Evolutionary conservation across 2,329 filamentous ascomycete genomes (phyloP).

Genomic region (Endocalyx cinctus): DNA sequence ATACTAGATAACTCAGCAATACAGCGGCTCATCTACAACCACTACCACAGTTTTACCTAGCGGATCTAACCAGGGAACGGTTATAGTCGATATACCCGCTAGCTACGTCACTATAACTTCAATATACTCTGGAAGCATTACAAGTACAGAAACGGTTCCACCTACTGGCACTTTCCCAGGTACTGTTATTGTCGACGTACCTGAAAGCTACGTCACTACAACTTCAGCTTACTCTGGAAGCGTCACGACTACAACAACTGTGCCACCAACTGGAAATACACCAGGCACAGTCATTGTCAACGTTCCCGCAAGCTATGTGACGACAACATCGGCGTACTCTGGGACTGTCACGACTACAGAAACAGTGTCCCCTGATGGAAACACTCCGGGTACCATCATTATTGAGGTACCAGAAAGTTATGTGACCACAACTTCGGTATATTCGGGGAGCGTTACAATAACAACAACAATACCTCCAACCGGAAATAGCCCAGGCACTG

Average conservation of each 20-base stretch:
- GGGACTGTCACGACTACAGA: neutral
- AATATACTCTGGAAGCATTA: neutral
- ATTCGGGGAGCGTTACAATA: neutral
- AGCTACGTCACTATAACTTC: slow-evolving; percentile 2
- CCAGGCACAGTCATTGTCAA: slow-evolving; percentile 4
- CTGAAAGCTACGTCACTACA: slow-evolving; percentile 4
- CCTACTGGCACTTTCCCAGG: slow-evolving; percentile 4
- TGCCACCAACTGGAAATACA: neutral
- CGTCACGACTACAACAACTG: slow-evolving; percentile 1
- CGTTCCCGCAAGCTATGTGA: slow-evolving; percentile 2
- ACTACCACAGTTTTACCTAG: slow-evolving; percentile 2
- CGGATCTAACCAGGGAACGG: slow-evolving; percentile 1
- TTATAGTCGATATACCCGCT: slow-evolving; percentile 3
- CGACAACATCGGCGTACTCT: neutral
- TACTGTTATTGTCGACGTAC: slow-evolving; percentile 5
- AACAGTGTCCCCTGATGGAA: slow-evolving; percentile 1
- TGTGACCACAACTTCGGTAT: neutral
- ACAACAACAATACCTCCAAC: slow-evolving; percentile 2
- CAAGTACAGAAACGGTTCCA: neutral
- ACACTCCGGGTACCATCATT: slow-evolving; percentile 6
- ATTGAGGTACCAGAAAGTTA: slow-evolving; percentile 7
- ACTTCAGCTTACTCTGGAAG: neutral
- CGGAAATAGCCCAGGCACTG: slow-evolving; percentile 1
- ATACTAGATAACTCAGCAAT: neutral
- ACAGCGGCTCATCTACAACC: neutral